Evolutionary conservation across 305 asterid genomes (phyloP).

Genomic region (Plantago coronopus): DNA sequence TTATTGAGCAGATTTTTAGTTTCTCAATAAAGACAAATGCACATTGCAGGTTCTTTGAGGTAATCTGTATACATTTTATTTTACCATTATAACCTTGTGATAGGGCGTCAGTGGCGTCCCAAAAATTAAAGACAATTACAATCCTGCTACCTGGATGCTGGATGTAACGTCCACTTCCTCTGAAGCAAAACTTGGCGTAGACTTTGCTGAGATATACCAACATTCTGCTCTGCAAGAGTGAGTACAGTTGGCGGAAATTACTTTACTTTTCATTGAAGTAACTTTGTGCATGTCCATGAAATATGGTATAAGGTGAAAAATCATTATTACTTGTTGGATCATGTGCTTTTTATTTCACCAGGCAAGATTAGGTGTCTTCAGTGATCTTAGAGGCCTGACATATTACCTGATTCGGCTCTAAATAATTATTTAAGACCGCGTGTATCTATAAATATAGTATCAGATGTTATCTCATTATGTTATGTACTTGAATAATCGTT

Average conservation of each 20-base stretch:
- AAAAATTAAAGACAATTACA: conserved; percentile 42
- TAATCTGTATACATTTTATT: background rate
- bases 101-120: conserved; percentile 58
- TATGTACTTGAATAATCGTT: background rate
- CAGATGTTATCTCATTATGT: background rate
- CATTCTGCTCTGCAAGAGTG: conserved; percentile 42
- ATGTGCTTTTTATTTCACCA: background rate
- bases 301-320: too few species aligned
- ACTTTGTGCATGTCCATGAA: conserved; percentile 3
- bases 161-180: conserved; percentile 48
- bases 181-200: conserved; percentile 44
- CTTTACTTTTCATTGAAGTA: background rate
- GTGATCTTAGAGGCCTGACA: background rate
- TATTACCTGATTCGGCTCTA: too few species aligned
- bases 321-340: background rate
- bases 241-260: conserved; percentile 23
- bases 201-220: conserved; percentile 50
- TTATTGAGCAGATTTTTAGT: background rate
- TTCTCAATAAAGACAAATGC: background rate
- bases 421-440: background rate
- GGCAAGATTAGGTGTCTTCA: background rate
- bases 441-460: background rate
- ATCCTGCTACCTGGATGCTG: conserved; percentile 64
- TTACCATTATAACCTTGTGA: background rate
- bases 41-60: background rate